Conservation (phyloP, 768 basidiomycete species). For the Tylopilus rubrobrunneus region DNA sequence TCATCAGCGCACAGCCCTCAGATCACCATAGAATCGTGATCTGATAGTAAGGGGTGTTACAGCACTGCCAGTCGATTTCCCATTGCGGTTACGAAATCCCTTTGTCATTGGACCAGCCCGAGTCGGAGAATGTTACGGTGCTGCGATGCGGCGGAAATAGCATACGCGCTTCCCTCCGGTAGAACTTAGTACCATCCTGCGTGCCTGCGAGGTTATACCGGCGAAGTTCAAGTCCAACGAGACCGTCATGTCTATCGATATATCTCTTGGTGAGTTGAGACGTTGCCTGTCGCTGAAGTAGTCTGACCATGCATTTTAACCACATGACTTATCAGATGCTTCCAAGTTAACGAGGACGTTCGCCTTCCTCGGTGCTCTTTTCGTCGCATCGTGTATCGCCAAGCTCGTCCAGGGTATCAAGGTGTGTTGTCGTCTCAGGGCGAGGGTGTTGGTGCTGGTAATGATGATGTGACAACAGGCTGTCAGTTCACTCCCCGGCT, state of each 20-base stretch:
- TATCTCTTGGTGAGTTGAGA: not conserved
- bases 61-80: too few relatives aligned
- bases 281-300: too few relatives aligned
- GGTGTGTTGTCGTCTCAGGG: not conserved
- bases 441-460: not conserved
- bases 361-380: not conserved
- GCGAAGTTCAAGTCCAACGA: too few relatives aligned
- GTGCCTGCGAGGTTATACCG: too few relatives aligned
- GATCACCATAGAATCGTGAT: too few relatives aligned
- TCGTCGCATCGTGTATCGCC: constrained; percentile 12
- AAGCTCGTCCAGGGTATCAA: constrained; percentile 15
- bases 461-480: constrained; percentile 1
- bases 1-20: too few relatives aligned
- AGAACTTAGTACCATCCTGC: too few relatives aligned
- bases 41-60: too few relatives aligned
- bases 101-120: not conserved
- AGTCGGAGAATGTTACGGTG: too few relatives aligned
- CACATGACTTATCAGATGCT: not conserved
- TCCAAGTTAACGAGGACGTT: not conserved
- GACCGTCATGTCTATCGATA: not conserved
- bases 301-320: not conserved
- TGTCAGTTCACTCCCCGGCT: constrained; percentile 14
- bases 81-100: not conserved
- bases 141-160: not conserved
- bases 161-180: too few relatives aligned